Base-by-base conservation (phyloP, 2,329 filamentous ascomycete genomes). In the Ilyonectria robusta region DNA sequence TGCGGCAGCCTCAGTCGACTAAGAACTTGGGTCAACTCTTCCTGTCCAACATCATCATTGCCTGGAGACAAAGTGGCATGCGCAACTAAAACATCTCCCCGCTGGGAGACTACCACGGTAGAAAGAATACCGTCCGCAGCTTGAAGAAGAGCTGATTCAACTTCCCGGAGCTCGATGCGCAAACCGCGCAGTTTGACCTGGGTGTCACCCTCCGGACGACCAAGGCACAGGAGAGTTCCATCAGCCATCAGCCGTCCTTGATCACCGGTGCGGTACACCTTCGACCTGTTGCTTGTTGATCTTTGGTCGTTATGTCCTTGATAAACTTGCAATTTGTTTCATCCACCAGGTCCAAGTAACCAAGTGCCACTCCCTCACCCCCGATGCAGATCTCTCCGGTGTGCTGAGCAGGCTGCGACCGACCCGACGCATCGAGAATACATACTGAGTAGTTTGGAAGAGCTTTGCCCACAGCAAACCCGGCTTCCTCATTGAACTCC, bases 301-400 rank as follows among this genome's bases (percentile, higher is more conserved):
- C 17, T 33, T n/a, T 51, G 26, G 2, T 10, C 11, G 23, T 19
- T 46, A 46, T 26, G 17, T 57, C 54, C 23, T 23, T 23, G 1
- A 71, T 13, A 23, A 71, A 73, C 8, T 53, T 51, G 29, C 51
- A 48, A 4, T 46, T 11, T 4, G 59, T 70, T 3, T 61, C 35
- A 10, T 69, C 60, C 1, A 73, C 70, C 13, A 58, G 47, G 44
- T 77, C 69, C 10, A 85, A 66, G 68, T 85, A 85, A 2, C 83
- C 83, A 1, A 60, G 48, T 2, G 77, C 70, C 4, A 85, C 78
- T 35, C 83, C 81, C 0, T 81, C 74, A 13, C 84, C 84, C 1
- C 62, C 62, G 17, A 66, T 58, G 54, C 60, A 63, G 21, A 70
- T 68, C 33, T 70, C 67, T 40, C 67, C 67, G 6, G 51, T 50